Evolutionary conservation across 1,284 basidiomycete genomes (phyloP).

Genomic region (Phellopilus nigrolimitatus): DNA sequence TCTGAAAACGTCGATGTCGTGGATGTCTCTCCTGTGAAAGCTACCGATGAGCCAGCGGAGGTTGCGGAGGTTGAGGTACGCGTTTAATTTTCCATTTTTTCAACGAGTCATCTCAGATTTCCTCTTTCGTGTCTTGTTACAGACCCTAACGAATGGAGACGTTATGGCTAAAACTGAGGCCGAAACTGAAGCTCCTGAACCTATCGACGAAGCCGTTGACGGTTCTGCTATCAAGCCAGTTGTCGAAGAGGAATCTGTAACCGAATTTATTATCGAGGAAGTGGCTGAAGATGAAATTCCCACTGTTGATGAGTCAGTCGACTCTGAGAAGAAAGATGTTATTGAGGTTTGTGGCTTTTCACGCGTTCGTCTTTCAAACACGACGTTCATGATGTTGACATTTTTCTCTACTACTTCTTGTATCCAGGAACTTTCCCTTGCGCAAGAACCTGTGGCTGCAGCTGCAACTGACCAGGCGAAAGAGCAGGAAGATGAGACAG

Average conservation of each 20-base stretch:
- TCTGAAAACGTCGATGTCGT: too few species aligned
- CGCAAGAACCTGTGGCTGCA: too few species aligned
- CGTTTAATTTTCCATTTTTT: neutral
- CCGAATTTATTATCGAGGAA: neutral
- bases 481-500: too few species aligned
- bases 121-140: neutral
- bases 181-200: neutral
- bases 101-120: neutral
- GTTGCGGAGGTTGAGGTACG: neutral
- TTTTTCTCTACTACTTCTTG: too few species aligned
- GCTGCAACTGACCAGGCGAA: too few species aligned
- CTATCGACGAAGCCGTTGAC: too few species aligned
- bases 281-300: conserved; percentile 2
- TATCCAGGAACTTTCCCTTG: too few species aligned
- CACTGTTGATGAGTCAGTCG: conserved; percentile 11
- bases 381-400: too few species aligned
- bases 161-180: conserved; percentile 9
- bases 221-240: conserved; percentile 4
- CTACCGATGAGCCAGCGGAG: neutral
- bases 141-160: neutral
- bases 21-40: too few species aligned
- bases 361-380: too few species aligned
- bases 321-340: conserved; percentile 11
- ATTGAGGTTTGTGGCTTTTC: too few species aligned
- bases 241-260: conserved; percentile 3